Evolutionary conservation across 139 green algal species (phyloP), one percentile per base, ranked within the genome.

Genomic region (Chlamydomonas eustigma): DNA sequence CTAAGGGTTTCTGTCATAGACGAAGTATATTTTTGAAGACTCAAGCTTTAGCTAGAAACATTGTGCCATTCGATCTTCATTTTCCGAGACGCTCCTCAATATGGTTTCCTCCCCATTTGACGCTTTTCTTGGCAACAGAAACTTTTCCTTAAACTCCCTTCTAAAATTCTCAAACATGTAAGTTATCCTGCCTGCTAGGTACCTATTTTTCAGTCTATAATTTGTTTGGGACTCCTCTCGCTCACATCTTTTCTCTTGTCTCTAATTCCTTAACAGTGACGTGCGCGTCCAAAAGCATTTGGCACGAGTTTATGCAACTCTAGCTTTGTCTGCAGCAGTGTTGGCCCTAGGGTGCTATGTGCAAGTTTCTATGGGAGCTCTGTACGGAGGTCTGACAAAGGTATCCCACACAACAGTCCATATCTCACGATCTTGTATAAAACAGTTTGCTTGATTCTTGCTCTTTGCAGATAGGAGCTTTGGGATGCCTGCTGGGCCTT

Each of bases 301-400:
- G 37, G 64, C 76, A 37, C 80, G 86, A 65, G 89, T 94, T 0
- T 94, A 94, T 67, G 33, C 78, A 0, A 94, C 89, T 0, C 76
- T 94, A 0, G 44, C 84, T 0, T 35, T 63, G 3, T 72, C 85
- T 3, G n/a, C 93, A 31, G 50, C 65, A 0, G 6, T 88, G 2
- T 37, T 78, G 8, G 76, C 85, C 0, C 28, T 84, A 2, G 89
- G 87, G 31, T 69, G 76, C 36, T 72, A 50, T 22, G 12, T 78
- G 5, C 71, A 84, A 50, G 39, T 89, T 2, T 35, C 37, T 1
- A 4, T 38, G 8, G 67, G 31, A 6, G 52, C 64, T 32, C 8
- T 92, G 6, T 84, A 78, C 0, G 79, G 82, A 32, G 37, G 76
- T 1, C 31, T 93, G 2, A 84, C 81, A 36, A n/a, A 34, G 67